Base-by-base conservation (phyloP, 2,329 filamentous ascomycete genomes). In the Davidsoniella virescens region DNA sequence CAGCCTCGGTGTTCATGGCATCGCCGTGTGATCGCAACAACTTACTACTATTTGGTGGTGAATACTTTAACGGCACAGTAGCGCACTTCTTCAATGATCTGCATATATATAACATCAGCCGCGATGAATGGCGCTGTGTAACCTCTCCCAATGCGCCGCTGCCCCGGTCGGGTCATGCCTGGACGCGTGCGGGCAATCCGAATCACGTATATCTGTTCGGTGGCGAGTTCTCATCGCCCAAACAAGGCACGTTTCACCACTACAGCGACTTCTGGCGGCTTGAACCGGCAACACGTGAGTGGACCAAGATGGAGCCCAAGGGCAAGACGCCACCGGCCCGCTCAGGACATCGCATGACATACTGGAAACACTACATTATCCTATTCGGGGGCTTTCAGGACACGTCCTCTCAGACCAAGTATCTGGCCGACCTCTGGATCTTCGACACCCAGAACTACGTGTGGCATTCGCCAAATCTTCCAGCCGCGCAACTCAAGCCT, bases 181-280 rank as follows among this genome's bases (percentile, higher is more conserved):
- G 88, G 87, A 93, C 86, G 59, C 77, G 87, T 52, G 87, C 85
- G 52, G 85, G 84, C 44, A 94, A 95, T 64, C 71, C 82, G 14
- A 84, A 82, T 55, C 80, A 84, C 33, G 76, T 96, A 48, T 98
- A 94, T 63, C 69, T 98, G 14, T 96, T 96, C 60, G 92, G 92
- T 56, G 92, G 90, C 54, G 92, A 98, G 66, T 98, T 98, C 64
- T 93, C 85, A 52, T 90, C 83, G 25, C 92, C 92, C 2, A 96
- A 95, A 63, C 92, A 96, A 65, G 92, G 92, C 3, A 96, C 90
- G 0, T 98, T 98, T 61, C 95, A 98, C 64, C 92, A 98, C 65
- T 98, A 98, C 68, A 94, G 94, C 60, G 92, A 96, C 67, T 96
- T 98, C 63, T 98, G 92, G 90, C 75, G 83, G 46, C 74, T 96